Base-by-base conservation (phyloP, 345 rosid genomes). In the Gossypium anomalum region DNA sequence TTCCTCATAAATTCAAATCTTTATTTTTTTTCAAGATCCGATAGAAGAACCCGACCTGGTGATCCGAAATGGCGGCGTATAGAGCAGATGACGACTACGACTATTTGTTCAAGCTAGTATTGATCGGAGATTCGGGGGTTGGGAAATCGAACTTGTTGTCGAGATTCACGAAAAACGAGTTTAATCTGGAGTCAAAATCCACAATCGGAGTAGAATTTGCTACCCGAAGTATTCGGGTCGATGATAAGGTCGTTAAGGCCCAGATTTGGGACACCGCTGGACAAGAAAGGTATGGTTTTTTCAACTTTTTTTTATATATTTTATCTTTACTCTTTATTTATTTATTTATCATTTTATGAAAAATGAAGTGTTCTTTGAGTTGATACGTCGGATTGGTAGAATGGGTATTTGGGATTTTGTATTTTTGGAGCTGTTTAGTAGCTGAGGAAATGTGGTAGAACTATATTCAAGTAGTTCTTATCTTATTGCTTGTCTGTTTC, bases 211-310 rank as follows among this genome's bases (percentile, higher is more conserved):
- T 89, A 1, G 97, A 93, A 79, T 93, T 93, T 45, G 97, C 93
- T 22, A 93, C 98, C 60, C 92, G 89, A 51, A 87, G 89, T 56
- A 86, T 88, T 47, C 86, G 81, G 3, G 88, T 89, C 48, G 92
- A 91, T 25, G 95, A 91, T 45, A 91, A 91, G 82, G 85, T 88
- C 69, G 80, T 93, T 64, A 91, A 91, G 84, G 98, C 97, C 20
- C 98, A 93, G 82, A 91, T 91, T 82, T 93, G 97, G 97, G 98
- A 93, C 74, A 91, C 97, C 7, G 97, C 97, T 7, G 98, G 97
- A 53, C 97, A 93, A 78, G 97, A 93, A 78, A 90, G 98, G 91
- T 89, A 61, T n/a, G 1, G 3, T 17, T 49, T 68, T 49, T 49
- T 1, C 1, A 15, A 68, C 43, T 23, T 48, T 7, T 7, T 67